Base-by-base conservation (phyloP, 1,139 yeast species). In the Suhomyces taliae region DNA sequence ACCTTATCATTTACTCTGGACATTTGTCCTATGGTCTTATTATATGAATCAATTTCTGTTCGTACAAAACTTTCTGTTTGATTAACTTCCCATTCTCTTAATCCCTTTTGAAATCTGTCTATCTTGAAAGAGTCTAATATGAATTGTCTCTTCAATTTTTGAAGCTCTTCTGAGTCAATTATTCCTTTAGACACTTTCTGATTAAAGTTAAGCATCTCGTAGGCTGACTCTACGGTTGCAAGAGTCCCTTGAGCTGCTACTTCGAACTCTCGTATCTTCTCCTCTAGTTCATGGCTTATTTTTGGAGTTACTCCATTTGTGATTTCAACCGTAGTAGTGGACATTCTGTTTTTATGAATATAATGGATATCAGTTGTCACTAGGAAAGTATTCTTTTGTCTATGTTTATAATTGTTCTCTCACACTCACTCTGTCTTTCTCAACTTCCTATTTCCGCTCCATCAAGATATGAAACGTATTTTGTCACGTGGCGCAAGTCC, bases 51-150 rank as follows among this genome's bases (percentile, higher is more conserved):
- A 3, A 69, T 57, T 35, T 69, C 68, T n/a, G 51, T 50, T 10
- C 60, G 57, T 8, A 67, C 51, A 37, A 69, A 67, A 35, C 52
- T 42, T 1, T 54, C 52, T n/a, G 41, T 59, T 37, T 57, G 51
- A 3, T 49, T 44, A 27, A 51, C 43, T 40, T 69, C 70, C 74
- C 74, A 69, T 32, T 58, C 63, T 50, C 70, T 66, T 49, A 62
- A 66, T 10, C 59, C 62, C 38, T 62, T 60, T 37, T 70, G 73
- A 35, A 68, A 59, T 46, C 61, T 63, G 47, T 63, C 69, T 32
- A 71, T 62, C 27, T 59, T 51, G 52, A 68, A 70, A 8, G 78
- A 69, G 46, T 72, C 78, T 11, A 72, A 51, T 1, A 73, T 57
- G 43, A 59, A 64, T 32, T 58, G 51, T 50, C 59, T 62, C 47